Conservation (phyloP, 2,329 filamentous ascomycete species). For the Aspergillus terreus region DNA sequence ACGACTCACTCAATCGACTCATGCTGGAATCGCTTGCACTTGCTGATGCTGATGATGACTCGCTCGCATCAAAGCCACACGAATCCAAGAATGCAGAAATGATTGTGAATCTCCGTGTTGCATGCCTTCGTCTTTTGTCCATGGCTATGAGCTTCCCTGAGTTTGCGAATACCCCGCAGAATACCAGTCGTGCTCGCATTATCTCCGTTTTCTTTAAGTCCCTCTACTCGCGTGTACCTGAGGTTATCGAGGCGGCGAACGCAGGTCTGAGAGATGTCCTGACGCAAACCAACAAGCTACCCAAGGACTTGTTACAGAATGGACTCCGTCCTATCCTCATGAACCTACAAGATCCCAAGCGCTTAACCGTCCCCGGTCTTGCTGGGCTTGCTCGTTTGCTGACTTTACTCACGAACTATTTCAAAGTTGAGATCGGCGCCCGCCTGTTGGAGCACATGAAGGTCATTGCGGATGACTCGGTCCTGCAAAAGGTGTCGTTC, state of each 20-base stretch:
- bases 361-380: slow-evolving; percentile 80
- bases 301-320: slow-evolving; percentile 91
- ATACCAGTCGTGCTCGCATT: slow-evolving; percentile 62
- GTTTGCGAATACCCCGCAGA: slow-evolving; percentile 72
- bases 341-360: slow-evolving; percentile 89
- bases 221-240: slow-evolving; percentile 85
- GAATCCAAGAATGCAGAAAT: slow-evolving; percentile 95
- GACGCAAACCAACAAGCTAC: slow-evolving; percentile 82
- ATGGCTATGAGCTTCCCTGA: slow-evolving; percentile 92
- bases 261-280: slow-evolving; percentile 84
- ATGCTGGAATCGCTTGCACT: slow-evolving; percentile 91
- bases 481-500: slow-evolving; percentile 87
- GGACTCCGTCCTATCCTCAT: slow-evolving; percentile 93
- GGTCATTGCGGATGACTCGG: slow-evolving; percentile 74
- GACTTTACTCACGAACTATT: slow-evolving; percentile 92
- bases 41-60: slow-evolving; percentile 92
- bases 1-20: slow-evolving; percentile 83
- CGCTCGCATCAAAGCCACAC: slow-evolving; percentile 82
- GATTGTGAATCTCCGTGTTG: slow-evolving; percentile 86
- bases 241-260: slow-evolving; percentile 91
- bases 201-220: slow-evolving; percentile 98
- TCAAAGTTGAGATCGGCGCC: slow-evolving; percentile 96
- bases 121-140: slow-evolving; percentile 88
- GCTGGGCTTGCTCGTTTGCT: slow-evolving; percentile 87
- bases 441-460: slow-evolving; percentile 93